Evolutionary conservation across 2,329 filamentous ascomycete genomes (phyloP).

Genomic region (Arthrobotrys iridis): DNA sequence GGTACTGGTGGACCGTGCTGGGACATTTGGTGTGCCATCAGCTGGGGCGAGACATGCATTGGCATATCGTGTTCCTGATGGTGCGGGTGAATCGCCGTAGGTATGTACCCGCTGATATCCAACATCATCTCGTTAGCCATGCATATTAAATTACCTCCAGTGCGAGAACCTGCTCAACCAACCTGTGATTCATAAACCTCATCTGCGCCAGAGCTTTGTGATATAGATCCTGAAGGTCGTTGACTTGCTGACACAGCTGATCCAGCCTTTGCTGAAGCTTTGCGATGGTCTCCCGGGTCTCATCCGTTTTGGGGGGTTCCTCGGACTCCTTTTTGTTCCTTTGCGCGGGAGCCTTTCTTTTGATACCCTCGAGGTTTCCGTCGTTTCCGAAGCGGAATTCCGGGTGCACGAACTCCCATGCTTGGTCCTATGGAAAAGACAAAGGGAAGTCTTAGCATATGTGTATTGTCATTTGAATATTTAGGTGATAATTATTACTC

Average conservation of each 20-base stretch:
- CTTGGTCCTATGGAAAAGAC: conserved; percentile 65
- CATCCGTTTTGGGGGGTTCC: conserved; percentile 20
- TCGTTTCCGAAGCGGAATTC: conserved; percentile 97
- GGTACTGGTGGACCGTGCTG: neutral
- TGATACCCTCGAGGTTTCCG: conserved; percentile 94
- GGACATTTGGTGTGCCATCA: conserved; percentile 4
- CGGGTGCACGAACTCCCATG: conserved; percentile 97
- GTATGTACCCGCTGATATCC: conserved; percentile 3
- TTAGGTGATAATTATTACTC: neutral
- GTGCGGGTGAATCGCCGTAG: neutral
- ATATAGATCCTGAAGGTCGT: conserved; percentile 24
- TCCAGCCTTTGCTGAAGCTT: conserved; percentile 29
- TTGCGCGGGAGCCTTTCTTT: conserved; percentile 85
- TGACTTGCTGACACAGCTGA: conserved; percentile 6
- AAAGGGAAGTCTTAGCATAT: conserved; percentile 59
- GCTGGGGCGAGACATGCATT: conserved; percentile 6
- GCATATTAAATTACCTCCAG: too few species aligned
- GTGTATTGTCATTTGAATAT: conserved; percentile 43
- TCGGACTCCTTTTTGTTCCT: conserved; percentile 50
- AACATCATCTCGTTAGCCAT: neutral
- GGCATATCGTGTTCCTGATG: conserved; percentile 1
- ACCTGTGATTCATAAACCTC: conserved; percentile 12
- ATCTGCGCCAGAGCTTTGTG: conserved; percentile 30
- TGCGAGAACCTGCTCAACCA: too few species aligned
- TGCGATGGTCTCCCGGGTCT: conserved; percentile 4